phyloP scores from a whole-genome alignment of 169 alveolate species.

The Toxoplasma gondii region DNA sequence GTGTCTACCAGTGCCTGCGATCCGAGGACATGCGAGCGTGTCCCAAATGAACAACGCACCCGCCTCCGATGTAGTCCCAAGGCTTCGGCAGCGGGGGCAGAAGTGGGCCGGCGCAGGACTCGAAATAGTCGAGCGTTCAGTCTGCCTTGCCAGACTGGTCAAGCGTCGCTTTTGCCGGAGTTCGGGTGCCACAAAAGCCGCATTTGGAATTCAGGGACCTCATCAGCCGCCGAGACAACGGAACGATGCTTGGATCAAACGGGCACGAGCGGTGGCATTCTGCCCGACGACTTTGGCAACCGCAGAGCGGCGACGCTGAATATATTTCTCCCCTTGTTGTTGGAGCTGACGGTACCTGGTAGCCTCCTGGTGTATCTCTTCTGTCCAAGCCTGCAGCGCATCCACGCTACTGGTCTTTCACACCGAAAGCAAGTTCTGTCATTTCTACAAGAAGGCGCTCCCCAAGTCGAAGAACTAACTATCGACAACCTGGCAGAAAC shows the following conservation, averaged over 20 bases:
- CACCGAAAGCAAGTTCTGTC: background rate
- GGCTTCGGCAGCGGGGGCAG: background rate
- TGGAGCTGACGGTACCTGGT: slow-evolving; percentile 1
- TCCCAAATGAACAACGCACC: background rate
- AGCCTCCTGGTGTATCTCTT: background rate
- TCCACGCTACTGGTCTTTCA: background rate
- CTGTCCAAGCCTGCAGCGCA: background rate
- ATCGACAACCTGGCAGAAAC: background rate
- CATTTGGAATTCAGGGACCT: too few relatives aligned
- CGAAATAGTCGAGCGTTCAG: too few relatives aligned
- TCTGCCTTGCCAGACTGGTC: background rate
- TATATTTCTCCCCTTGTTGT: background rate
- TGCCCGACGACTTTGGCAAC: too few relatives aligned
- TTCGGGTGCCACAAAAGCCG: too few relatives aligned
- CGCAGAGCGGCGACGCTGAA: too few relatives aligned
- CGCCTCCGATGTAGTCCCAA: background rate
- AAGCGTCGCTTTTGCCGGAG: background rate
- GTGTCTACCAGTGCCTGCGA: background rate
- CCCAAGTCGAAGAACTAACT: background rate
- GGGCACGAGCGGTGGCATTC: too few relatives aligned
- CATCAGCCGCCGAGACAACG: too few relatives aligned
- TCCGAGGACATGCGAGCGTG: background rate
- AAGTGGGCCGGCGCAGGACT: too few relatives aligned
- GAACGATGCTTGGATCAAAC: too few relatives aligned
- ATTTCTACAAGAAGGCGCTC: background rate